These are phyloP conservation scores for Fusarium sp. DNA, from an alignment of 2,329 filamentous ascomycete species.

Conservation along the genomic window DNA sequence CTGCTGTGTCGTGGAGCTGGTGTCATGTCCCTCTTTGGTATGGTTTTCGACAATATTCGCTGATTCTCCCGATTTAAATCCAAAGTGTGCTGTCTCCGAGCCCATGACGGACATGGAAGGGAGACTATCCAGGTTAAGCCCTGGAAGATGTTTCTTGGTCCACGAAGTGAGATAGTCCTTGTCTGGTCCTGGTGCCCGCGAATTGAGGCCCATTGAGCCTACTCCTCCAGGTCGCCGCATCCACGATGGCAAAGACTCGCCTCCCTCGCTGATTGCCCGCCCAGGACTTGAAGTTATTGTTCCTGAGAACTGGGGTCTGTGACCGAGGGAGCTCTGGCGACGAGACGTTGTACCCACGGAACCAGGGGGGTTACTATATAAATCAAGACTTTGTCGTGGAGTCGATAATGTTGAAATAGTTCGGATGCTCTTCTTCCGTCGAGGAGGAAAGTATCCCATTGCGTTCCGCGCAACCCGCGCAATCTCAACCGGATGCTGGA, in stretches of 20 bases:
- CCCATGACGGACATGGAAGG: slow-evolving; percentile 72
- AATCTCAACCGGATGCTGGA: slow-evolving; percentile 77
- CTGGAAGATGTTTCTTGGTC: slow-evolving; percentile 82
- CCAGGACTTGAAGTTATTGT: slow-evolving; percentile 50
- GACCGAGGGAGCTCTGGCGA: slow-evolving; percentile 54
- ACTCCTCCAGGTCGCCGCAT: slow-evolving; percentile 88
- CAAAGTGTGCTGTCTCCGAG: slow-evolving; percentile 65
- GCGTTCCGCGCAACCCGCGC: slow-evolving; percentile 80
- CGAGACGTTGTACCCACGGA: slow-evolving; percentile 50
- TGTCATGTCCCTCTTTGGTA: slow-evolving; percentile 57
- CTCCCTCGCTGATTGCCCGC: slow-evolving; percentile 50
- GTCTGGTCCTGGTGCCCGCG: slow-evolving; percentile 79
- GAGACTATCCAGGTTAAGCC: slow-evolving; percentile 72
- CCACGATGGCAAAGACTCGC: slow-evolving; percentile 61
- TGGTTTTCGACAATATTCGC: slow-evolving; percentile 60
- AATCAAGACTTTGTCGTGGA: slow-evolving; percentile 70
- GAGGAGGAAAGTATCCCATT: slow-evolving; percentile 90
- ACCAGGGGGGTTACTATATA: slow-evolving; percentile 56
- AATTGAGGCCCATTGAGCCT: slow-evolving; percentile 76
- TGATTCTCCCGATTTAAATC: slow-evolving; percentile 54
- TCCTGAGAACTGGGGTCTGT: slow-evolving; percentile 46
- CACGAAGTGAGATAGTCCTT: slow-evolving; percentile 85
- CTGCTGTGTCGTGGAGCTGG: slow-evolving; percentile 53
- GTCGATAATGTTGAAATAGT: slow-evolving; percentile 72
- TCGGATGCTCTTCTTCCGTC: slow-evolving; percentile 81